Evolutionary conservation across 495 filamentous ascomycete genomes (phyloP).

Genomic region (Penicillium robsamsonii): DNA sequence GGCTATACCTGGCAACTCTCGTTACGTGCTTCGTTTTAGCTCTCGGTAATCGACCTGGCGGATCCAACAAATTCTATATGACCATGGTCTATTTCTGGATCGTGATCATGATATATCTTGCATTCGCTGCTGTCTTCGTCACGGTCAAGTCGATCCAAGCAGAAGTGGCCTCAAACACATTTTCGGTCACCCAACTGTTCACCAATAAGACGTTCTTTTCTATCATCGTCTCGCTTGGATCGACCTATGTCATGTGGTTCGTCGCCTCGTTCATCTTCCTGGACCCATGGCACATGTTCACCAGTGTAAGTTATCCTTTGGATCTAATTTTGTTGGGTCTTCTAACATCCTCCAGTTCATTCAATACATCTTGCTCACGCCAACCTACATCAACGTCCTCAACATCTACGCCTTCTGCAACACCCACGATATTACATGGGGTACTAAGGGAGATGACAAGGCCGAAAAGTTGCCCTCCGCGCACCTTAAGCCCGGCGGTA

Average conservation of each 20-base stretch:
- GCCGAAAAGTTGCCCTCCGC: conserved; percentile 77
- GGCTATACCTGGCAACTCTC: conserved; percentile 89
- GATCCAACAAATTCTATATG: conserved; percentile 90
- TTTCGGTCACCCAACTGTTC: conserved; percentile 70
- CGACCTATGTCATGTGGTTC: conserved; percentile 94
- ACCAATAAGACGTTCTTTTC: conserved; percentile 89
- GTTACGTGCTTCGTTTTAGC: conserved; percentile 94
- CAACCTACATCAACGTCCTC: conserved; percentile 93
- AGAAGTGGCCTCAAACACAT: conserved; percentile 55
- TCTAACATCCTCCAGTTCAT: conserved; percentile 56
- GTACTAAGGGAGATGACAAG: conserved; percentile 93
- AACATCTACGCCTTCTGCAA: conserved; percentile 99
- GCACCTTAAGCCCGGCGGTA: conserved; percentile 82
- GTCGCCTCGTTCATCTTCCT: conserved; percentile 91
- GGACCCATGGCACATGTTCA: conserved; percentile 99
- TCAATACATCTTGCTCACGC: conserved; percentile 94
- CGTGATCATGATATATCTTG: conserved; percentile 89
- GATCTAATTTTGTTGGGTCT: not conserved
- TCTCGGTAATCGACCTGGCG: conserved; percentile 93
- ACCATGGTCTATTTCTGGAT: conserved; percentile 97
- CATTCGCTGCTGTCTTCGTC: conserved; percentile 94
- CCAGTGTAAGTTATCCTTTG: conserved; percentile 50
- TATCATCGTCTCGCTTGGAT: conserved; percentile 83
- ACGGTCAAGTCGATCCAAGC: conserved; percentile 79
- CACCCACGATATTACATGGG: conserved; percentile 96